phyloP scores from a whole-genome alignment of 257 asterid genomes.

The Capsicum chinense region DNA sequence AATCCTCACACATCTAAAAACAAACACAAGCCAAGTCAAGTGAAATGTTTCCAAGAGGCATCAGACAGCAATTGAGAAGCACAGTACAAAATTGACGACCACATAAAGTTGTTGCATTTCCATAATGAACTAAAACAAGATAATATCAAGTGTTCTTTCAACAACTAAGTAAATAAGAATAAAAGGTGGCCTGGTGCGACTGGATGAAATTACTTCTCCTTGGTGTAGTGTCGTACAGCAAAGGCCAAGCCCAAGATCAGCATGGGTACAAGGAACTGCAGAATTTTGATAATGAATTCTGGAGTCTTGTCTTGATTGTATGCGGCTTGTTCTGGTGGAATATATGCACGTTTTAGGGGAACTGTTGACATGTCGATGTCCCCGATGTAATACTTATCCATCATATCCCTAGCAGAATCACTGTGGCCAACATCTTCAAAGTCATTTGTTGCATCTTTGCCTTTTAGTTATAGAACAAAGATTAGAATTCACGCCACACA shows the following conservation, averaged over 20 bases:
- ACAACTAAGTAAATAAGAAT: conserved; percentile 35
- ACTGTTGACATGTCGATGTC: conserved; percentile 61
- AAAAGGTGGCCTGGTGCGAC: conserved; percentile 22
- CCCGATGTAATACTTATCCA: conserved; percentile 74
- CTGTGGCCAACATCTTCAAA: conserved; percentile 89
- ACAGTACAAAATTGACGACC: conserved; percentile 23
- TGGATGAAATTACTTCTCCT: conserved; percentile 53
- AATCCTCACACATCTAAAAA: neutral
- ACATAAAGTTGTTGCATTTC: conserved; percentile 16
- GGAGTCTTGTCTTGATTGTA: conserved; percentile 62
- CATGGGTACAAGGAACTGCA: conserved; percentile 81
- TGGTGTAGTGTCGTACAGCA: conserved; percentile 75
- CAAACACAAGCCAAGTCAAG: conserved; percentile 1
- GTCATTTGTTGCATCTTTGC: conserved; percentile 84
- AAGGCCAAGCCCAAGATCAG: conserved; percentile 78
- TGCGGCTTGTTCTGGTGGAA: conserved; percentile 46
- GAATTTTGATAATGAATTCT: conserved; percentile 64
- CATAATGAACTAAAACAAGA: conserved; percentile 26
- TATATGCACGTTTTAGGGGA: conserved; percentile 61
- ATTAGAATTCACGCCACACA: neutral
- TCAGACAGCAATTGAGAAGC: neutral
- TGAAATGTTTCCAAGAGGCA: neutral
- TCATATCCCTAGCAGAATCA: conserved; percentile 68
- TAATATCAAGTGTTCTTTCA: conserved; percentile 25
- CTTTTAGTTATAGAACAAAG: conserved; percentile 41